A percentile compares a stretch with the other conserved stretches of the same genome.
Conservation (phyloP, 192 early-diverging fungal species). For the Linnemannia zychae region DNA sequence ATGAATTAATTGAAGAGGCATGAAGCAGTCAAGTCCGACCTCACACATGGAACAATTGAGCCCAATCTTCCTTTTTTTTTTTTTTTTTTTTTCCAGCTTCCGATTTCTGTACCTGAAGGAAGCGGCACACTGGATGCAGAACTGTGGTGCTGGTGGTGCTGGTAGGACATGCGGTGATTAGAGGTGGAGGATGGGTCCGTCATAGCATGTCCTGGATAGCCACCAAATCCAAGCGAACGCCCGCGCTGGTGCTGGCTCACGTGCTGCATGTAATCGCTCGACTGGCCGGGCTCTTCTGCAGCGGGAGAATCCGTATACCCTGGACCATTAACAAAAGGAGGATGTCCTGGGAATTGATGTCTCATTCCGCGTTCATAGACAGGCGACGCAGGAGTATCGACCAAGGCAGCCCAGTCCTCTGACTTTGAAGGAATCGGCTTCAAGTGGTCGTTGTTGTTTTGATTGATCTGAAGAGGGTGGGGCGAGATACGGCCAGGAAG, state of each 20-base stretch:
- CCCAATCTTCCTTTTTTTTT: not conserved
- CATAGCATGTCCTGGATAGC: conserved; percentile 9
- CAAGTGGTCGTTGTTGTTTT: conserved; percentile 8
- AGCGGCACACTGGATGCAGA: conserved; percentile 27
- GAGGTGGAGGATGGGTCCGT: conserved; percentile 18
- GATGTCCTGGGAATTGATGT: not conserved
- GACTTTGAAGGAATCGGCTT: conserved; percentile 33
- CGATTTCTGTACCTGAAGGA: conserved; percentile 21
- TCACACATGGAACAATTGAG: not conserved
- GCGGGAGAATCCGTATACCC: conserved; percentile 43
- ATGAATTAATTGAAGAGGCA: too few relatives aligned
- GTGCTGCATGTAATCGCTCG: conserved; percentile 44
- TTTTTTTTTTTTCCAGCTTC: too few relatives aligned
- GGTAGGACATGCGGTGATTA: conserved; percentile 2
- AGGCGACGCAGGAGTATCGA: conserved; percentile 39
- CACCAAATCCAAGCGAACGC: not conserved
- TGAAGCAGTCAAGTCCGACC: too few relatives aligned
- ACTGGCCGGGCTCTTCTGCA: conserved; percentile 19
- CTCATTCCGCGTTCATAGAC: not conserved
- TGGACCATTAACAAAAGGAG: not conserved
- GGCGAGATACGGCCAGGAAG: conserved; percentile 25
- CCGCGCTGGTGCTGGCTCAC: conserved; percentile 13
- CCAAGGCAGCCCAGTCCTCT: conserved; percentile 39
- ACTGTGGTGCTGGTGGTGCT: conserved; percentile 41
- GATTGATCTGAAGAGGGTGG: not conserved